Conservation (phyloP, 2,329 filamentous ascomycete genomes). For the Lizonia empirigonia region DNA sequence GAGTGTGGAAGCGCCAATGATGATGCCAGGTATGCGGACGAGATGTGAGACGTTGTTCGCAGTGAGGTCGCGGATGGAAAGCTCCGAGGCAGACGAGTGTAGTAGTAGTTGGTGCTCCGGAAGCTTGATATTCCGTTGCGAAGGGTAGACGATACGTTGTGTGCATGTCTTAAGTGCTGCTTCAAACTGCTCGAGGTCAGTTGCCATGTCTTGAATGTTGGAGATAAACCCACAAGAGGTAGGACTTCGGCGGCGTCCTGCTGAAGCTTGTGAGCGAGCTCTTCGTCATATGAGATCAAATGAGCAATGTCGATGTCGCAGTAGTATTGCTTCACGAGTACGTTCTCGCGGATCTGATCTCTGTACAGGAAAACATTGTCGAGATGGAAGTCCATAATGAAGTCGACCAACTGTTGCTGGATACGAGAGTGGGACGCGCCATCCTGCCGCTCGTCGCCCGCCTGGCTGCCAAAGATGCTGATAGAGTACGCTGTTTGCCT, state of each 20-base stretch:
- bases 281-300: constrained; percentile 94
- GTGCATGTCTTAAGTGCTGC: constrained; percentile 87
- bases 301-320: constrained; percentile 97
- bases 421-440: constrained; percentile 52
- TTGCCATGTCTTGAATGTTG: neutral
- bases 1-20: constrained; percentile 95
- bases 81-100: constrained; percentile 87
- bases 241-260: constrained; percentile 93
- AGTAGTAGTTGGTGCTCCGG: constrained; percentile 94
- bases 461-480: constrained; percentile 69
- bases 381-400: constrained; percentile 90
- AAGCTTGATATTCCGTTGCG: constrained; percentile 67
- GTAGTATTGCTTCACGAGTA: constrained; percentile 89
- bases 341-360: constrained; percentile 95
- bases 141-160: constrained; percentile 89
- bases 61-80: constrained; percentile 91
- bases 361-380: constrained; percentile 96
- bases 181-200: constrained; percentile 72
- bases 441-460: constrained; percentile 42
- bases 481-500: constrained; percentile 84
- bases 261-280: constrained; percentile 85
- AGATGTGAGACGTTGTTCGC: constrained; percentile 91
- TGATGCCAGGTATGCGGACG: constrained; percentile 95
- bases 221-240: constrained; percentile 71
- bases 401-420: constrained; percentile 81